Percentiles rank a stretch among this genome's conserved stretches.
Evolutionary conservation across 768 basidiomycete species (phyloP).

Genomic region (Fomitopsis serialis): DNA sequence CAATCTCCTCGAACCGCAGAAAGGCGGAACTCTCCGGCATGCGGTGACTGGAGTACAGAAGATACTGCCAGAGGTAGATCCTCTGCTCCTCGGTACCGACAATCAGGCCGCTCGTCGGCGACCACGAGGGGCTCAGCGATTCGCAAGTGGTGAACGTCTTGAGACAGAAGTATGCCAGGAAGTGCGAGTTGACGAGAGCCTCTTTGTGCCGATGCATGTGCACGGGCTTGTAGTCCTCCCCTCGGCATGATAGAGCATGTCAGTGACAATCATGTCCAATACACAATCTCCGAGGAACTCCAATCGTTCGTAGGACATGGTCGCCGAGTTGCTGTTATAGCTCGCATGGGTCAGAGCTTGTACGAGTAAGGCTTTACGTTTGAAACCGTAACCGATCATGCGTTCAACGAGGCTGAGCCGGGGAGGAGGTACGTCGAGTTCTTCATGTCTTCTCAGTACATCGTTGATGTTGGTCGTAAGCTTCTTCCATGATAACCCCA

Average conservation of each 20-base stretch:
- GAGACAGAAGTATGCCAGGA: conserved; percentile 65
- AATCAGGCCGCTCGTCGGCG: conserved; percentile 17
- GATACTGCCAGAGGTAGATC: conserved; percentile 60
- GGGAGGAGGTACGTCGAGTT: conserved; percentile 38
- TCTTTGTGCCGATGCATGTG: conserved; percentile 64
- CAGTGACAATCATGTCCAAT: conserved; percentile 69
- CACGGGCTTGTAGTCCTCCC: conserved; percentile 66
- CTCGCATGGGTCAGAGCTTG: conserved; percentile 74
- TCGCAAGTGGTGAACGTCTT: conserved; percentile 36
- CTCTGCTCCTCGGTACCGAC: conserved; percentile 37
- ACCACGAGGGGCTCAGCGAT: conserved; percentile 45
- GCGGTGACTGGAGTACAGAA: conserved; percentile 60
- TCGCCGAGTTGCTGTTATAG: conserved; percentile 52
- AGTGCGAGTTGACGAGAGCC: conserved; percentile 68
- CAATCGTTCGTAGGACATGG: conserved; percentile 72
- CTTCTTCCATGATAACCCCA: conserved; percentile 56
- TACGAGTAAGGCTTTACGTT: conserved; percentile 54
- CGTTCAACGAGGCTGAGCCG: conserved; percentile 52
- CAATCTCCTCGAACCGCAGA: conserved; percentile 43
- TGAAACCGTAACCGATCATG: conserved; percentile 67
- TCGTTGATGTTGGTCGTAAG: conserved; percentile 40
- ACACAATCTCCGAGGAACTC: conserved; percentile 76
- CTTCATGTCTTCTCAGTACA: conserved; percentile 33
- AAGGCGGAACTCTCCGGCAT: conserved; percentile 53
- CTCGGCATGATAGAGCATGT: conserved; percentile 59